These are phyloP conservation scores for Rubroshorea leprosula DNA, from an alignment of 345 rosid species.

Conservation along the genomic window DNA sequence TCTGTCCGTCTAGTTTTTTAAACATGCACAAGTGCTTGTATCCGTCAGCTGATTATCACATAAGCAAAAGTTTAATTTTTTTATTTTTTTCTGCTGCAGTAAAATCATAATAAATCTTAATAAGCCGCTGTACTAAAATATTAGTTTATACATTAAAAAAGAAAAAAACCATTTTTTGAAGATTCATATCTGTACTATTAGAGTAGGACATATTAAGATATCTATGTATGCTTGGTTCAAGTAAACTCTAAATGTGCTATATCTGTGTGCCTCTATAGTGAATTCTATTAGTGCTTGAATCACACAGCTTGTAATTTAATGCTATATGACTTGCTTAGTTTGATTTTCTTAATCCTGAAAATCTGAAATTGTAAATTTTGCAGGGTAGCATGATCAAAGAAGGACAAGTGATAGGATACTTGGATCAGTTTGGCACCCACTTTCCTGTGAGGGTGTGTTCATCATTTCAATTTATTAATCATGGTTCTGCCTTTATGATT, in stretches of 20 bases:
- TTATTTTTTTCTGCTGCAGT: too few relatives aligned
- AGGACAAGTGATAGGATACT: conserved; percentile 84
- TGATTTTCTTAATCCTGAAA: neutral
- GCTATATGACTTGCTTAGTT: neutral
- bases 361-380: conserved; percentile 5
- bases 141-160: neutral
- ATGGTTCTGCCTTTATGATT: neutral
- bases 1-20: neutral
- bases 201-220: too few relatives aligned
- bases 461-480: conserved; percentile 11
- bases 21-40: conserved; percentile 2
- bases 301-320: neutral
- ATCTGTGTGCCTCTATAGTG: neutral
- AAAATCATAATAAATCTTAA: neutral
- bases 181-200: too few relatives aligned
- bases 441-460: conserved; percentile 75
- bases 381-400: conserved; percentile 84
- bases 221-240: too few relatives aligned
- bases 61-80: neutral
- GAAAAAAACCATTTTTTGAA: too few relatives aligned
- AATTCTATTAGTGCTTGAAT: neutral
- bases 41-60: neutral
- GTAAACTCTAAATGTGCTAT: too few relatives aligned
- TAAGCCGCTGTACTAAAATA: neutral
- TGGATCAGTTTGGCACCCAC: conserved; percentile 73